Evolutionary conservation across 1,284 basidiomycete genomes (phyloP), one percentile per base, ranked within the genome.

Genomic region (Boletus smithii): DNA sequence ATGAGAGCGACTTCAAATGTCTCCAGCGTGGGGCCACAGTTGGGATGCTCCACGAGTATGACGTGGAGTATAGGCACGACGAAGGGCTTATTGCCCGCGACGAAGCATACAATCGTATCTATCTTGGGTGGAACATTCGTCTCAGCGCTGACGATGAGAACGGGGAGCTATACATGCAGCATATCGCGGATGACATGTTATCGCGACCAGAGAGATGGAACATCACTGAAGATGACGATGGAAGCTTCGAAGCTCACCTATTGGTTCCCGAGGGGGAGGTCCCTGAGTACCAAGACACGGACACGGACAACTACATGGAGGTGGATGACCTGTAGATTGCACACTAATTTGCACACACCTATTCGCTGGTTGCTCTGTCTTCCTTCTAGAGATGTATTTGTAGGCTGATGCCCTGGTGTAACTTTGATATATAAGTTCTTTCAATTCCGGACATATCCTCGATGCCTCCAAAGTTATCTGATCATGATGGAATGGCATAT

Each of bases 111-210:
- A 71, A 69, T 57, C 65, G 73, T 26, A 57, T 85, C 9, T 80
- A 72, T 53, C 69, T 87, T 8, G 85, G 84, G 5, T 87, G 81
- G 81, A 86, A 85, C 54, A 73, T 87, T 46, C 55, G 63, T 18
- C 61, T 79, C 37, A 70, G 70, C 24, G 67, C 66, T 5, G 69
- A 71, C 39, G 81, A 84, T 57, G 61, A 67, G 10, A 70, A 70
- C 26, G 83, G 83, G 27, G 72, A 76, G 33, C 51, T 55, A 30
- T 86, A 71, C 59, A 76, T 86, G 62, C 66, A 65, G 13, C 69
- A 71, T 57, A 61, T 79, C 30, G 53, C 76, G 32, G 61, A 66
- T 7, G 80, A 84, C 49, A 74, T 83, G 55, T 64, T 60, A 39
- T 61, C 63, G 10, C 66, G 72, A 29, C 74, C 76, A 13, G 74